These are phyloP conservation scores for Phytopythium oedochilum DNA, from an alignment of 352 stramenopile genomes.

Conservation along the genomic window DNA sequence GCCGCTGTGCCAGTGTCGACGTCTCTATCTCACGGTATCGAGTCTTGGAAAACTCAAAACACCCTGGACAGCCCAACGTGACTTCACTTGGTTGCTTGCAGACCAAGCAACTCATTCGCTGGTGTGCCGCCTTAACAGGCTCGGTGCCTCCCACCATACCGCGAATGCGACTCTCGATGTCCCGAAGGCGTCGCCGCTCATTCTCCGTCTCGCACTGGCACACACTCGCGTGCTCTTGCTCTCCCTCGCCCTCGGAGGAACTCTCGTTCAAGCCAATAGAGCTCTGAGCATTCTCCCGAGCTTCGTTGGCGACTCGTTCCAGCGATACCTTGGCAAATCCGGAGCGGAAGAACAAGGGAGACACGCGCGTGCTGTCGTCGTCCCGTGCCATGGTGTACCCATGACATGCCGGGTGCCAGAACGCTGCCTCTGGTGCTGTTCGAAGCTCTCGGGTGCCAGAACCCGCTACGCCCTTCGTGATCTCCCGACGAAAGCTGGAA, in stretches of 20 bases:
- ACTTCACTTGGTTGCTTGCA: conserved; percentile 17
- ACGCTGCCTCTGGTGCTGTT: conserved; percentile 17
- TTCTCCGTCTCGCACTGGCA: background rate
- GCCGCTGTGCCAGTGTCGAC: conserved; percentile 32
- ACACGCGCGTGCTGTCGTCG: conserved; percentile 36
- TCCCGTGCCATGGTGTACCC: conserved; percentile 44
- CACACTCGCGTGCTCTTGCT: background rate
- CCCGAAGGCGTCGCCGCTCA: background rate
- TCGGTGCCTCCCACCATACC: background rate
- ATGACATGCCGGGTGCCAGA: conserved; percentile 50
- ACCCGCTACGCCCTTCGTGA: background rate
- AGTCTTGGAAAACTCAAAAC: conserved; percentile 49
- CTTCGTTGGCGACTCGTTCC: conserved; percentile 31
- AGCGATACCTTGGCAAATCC: conserved; percentile 57
- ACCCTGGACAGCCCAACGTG: conserved; percentile 55
- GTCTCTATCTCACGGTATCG: conserved; percentile 27
- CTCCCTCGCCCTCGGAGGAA: conserved; percentile 17
- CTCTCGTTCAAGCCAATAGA: conserved; percentile 12
- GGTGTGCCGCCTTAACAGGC: background rate
- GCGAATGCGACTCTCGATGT: background rate
- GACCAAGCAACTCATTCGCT: conserved; percentile 16
- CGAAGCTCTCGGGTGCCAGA: background rate
- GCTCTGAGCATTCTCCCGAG: conserved; percentile 22
- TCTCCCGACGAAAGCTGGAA: conserved; percentile 5
- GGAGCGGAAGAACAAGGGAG: conserved; percentile 62